These are phyloP conservation scores for Panus rudis DNA, from an alignment of 768 basidiomycete species.

Conservation along the genomic window DNA sequence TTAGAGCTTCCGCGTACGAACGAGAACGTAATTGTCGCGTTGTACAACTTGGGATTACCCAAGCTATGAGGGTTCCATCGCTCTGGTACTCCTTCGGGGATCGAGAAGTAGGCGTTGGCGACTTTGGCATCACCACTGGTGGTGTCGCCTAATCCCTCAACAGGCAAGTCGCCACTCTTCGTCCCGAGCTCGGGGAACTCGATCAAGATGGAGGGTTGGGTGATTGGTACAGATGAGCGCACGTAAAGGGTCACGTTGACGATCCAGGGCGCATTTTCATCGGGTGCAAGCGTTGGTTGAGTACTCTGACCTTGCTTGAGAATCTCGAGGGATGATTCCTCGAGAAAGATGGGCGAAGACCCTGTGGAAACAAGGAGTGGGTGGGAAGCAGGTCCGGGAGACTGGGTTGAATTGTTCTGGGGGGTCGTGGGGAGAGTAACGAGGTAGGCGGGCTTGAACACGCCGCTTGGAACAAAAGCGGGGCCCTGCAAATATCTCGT, in stretches of 20 bases:
- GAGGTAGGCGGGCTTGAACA: constrained; percentile 49
- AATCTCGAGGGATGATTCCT: constrained; percentile 49
- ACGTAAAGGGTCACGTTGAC: constrained; percentile 47
- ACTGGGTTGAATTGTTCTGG: constrained; percentile 13
- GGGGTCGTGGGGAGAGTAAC: constrained; percentile 34
- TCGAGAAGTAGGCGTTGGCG: constrained; percentile 35
- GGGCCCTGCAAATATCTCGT: constrained; percentile 32
- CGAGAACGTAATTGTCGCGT: constrained; percentile 37
- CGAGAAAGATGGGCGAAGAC: constrained; percentile 32
- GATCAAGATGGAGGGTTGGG: constrained; percentile 32
- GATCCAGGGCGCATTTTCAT: constrained; percentile 47
- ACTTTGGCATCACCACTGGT: constrained; percentile 31
- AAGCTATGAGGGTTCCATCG: constrained; percentile 53
- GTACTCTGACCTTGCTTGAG: constrained; percentile 42
- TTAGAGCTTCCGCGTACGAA: too few relatives aligned
- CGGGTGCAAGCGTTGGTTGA: constrained; percentile 31
- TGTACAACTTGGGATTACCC: constrained; percentile 48
- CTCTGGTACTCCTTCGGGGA: constrained; percentile 39
- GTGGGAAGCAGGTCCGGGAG: constrained; percentile 8
- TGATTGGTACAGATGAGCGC: constrained; percentile 33
- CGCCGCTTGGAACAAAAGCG: constrained; percentile 49
- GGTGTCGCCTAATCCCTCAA: constrained; percentile 18
- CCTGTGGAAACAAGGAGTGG: constrained; percentile 17
- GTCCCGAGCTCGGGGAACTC: constrained; percentile 42
- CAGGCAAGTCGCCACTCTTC: constrained; percentile 27